Conservation (phyloP, 2,329 filamentous ascomycete species). For the Grosmannia huntii region DNA sequence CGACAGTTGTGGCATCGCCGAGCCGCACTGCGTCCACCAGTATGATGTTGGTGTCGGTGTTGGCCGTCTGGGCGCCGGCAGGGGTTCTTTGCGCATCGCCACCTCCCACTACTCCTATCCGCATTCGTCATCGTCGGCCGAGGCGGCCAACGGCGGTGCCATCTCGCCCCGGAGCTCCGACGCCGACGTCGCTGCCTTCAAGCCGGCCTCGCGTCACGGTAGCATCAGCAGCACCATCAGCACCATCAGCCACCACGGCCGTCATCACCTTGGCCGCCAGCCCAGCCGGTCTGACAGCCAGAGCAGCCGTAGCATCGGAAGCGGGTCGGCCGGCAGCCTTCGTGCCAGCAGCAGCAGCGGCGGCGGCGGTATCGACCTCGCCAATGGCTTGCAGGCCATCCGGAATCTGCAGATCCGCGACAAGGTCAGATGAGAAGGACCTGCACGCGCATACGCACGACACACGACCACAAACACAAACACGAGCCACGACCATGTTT, state of each 20-base stretch:
- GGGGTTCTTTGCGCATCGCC: conserved; percentile 16
- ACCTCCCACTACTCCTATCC: neutral
- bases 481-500: neutral
- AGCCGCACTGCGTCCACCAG: conserved; percentile 42
- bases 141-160: neutral
- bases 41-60: conserved; percentile 23
- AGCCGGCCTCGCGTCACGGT: neutral
- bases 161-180: neutral
- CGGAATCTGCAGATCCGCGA: conserved; percentile 17
- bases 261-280: conserved; percentile 10
- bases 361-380: conserved; percentile 4
- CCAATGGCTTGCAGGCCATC: conserved; percentile 17
- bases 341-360: conserved; percentile 6
- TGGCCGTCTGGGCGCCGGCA: conserved; percentile 6
- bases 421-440: conserved; percentile 18
- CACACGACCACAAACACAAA: neutral
- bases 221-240: neutral
- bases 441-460: no score
- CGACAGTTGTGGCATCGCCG: conserved; percentile 30
- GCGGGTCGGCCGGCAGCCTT: conserved; percentile 10
- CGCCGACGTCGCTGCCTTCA: neutral
- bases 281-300: conserved; percentile 14
- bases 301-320: neutral
- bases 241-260: neutral
- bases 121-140: neutral